Base-by-base conservation (phyloP, 306 rosid genomes). In the Cyclanthera cordifolia region DNA sequence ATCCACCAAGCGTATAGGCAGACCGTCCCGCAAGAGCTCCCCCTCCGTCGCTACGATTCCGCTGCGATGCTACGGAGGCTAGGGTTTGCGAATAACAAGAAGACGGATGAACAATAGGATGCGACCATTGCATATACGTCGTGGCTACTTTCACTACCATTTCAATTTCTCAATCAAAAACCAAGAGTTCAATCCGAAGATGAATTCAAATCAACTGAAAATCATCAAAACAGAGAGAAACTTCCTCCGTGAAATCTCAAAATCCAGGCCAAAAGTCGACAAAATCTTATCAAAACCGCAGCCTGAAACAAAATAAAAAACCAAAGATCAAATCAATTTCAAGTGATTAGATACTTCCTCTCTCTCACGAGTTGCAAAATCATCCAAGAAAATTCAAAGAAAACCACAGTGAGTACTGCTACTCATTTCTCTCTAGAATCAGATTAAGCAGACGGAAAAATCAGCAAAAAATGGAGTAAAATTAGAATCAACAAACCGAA, bases 131-230 rank as follows among this genome's bases (percentile, higher is more conserved):
- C 66, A 87, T 74, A 78, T 85, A 84, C 32, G 89, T 52, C 25
- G 87, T 27, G 43, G 85, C 85, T 16, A 86, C 80, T 65, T 87
- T 79, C 59, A 82, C 76, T 59, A 30, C 95, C 96, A 87, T 84
- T 74, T 66, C 16, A 2, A 16, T 48, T 24, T 28, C 71, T 48
- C 27, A 64, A 53, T 20, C 11, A 11, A 37, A 58, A 23, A 28
- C 27, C 21, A 14, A 45, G 24, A 21, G 13, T 13, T 13, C 19
- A 13, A 27, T 15, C 1, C 1, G 4, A 23, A 45, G 12, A 63
- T 13, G 34, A 65, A 16, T 45, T 65, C 21, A 65, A 13, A 65
- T 43, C 20, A 6, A 11, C 28, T 2, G 7, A 41, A 11, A 64
- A 64, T 32, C 9, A 20, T 37, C 12, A 34, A 61, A 61, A 39